A percentile compares a stretch with the other conserved stretches of the same genome.
Conservation (phyloP, 2,329 filamentous ascomycete species). For the Metarhizium anisopliae region DNA sequence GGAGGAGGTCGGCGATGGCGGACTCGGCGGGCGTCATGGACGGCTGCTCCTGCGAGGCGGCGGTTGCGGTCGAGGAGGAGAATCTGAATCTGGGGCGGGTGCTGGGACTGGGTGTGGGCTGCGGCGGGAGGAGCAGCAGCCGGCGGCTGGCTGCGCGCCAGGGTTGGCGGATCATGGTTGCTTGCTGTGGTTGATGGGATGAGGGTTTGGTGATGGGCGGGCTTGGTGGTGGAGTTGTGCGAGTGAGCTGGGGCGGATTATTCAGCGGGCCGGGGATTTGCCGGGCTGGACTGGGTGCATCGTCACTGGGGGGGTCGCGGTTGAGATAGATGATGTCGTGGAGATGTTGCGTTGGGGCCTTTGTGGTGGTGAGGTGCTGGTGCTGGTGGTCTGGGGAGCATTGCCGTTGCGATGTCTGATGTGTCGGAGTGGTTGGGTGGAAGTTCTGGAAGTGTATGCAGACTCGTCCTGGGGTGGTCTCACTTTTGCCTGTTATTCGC, state of each 20-base stretch:
- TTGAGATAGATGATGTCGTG: too few species aligned
- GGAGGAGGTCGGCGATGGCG: slow-evolving; percentile 47
- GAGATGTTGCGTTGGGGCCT: too few species aligned
- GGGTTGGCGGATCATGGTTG: slow-evolving; percentile 10
- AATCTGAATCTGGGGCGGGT: neutral
- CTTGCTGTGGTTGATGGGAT: neutral
- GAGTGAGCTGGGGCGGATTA: neutral
- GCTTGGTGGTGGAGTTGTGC: neutral
- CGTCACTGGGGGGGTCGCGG: too few species aligned
- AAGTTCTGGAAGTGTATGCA: too few species aligned
- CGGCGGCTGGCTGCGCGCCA: slow-evolving; percentile 9
- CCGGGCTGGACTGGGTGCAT: neutral
- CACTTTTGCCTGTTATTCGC: too few species aligned
- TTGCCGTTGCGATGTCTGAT: too few species aligned
- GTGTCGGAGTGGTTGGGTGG: too few species aligned
- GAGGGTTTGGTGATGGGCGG: neutral
- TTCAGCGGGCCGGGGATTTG: neutral
- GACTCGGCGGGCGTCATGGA: slow-evolving; percentile 43
- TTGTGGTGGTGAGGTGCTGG: too few species aligned
- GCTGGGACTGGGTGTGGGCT: too few species aligned
- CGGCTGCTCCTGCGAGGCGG: slow-evolving; percentile 1
- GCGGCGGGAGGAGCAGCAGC: neutral
- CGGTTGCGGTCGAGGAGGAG: neutral
- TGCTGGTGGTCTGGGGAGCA: too few species aligned
- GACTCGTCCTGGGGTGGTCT: too few species aligned